Evolutionary conservation across 1,284 basidiomycete species (phyloP), one percentile per base, ranked within the genome.

Genomic region (Trichosporon faecale): DNA sequence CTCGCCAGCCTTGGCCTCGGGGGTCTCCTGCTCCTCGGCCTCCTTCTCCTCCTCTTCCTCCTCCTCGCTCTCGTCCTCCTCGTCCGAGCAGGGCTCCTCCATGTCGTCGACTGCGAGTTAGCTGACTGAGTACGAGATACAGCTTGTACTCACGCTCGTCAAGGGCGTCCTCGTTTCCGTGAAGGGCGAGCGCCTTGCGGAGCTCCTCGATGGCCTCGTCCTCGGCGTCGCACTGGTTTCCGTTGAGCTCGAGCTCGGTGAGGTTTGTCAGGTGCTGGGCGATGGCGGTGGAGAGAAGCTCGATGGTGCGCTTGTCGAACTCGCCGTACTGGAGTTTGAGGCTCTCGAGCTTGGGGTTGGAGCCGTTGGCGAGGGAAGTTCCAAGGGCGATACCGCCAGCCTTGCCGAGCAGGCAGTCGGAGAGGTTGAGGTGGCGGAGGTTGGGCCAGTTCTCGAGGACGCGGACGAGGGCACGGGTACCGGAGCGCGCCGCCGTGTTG

Each of bases 321-420:
- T 97, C 94, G 80, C 94, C 93, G 80, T 95, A 95, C 84, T 96
- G 92, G 44, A 98, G 85, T 78, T 91, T 90, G 67, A 98, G 86
- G 12, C 86, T 61, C 77, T 90, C 88, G 64, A 98, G 85, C 76
- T 89, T 89, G 25, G 87, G 86, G 81, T 92, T 94, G 57, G 88
- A 88, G 4, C 94, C 93, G 25, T 74, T 69, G 1, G 75, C 73
- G 44, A 88, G 85, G 0, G 88, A 86, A n/a, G 91, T 86, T 29
- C 87, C 87, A 70, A 89, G 85, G 23, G 93, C 82, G 68, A 92
- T 86, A 7, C 87, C 86, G 2, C 88, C 88, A 31, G 85, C 84
- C 3, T 85, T 84, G 31, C 91, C 90, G 44, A 98, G 87, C 40
- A 98, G 88, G 78, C 95, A 97, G 84, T 99, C 96, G 12, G 93